Evolutionary conservation across 2,329 filamentous ascomycete genomes (phyloP).

Genomic region (Ascochyta rabiei): DNA sequence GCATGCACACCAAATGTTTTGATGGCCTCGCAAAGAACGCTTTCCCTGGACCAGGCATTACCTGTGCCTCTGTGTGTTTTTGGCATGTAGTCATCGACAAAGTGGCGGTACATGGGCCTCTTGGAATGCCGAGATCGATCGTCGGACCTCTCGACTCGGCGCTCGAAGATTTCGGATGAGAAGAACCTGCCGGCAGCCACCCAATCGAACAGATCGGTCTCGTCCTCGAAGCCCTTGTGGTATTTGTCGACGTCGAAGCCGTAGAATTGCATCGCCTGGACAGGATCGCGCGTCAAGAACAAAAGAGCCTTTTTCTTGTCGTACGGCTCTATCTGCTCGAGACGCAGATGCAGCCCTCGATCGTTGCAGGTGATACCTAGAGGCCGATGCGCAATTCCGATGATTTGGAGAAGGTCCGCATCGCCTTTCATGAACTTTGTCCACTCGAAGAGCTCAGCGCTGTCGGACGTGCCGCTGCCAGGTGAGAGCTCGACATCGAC

Average conservation of each 20-base stretch:
- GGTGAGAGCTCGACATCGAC: constrained; percentile 69
- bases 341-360: constrained; percentile 66
- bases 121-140: constrained; percentile 63
- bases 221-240: constrained; percentile 60
- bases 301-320: constrained; percentile 65
- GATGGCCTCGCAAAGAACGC: constrained; percentile 62
- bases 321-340: constrained; percentile 68
- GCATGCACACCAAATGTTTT: constrained; percentile 54
- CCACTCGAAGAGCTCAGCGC: constrained; percentile 59
- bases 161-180: constrained; percentile 48
- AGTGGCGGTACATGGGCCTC: constrained; percentile 64
- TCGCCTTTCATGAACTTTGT: constrained; percentile 71
- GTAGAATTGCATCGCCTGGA: constrained; percentile 65
- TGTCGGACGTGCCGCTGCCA: constrained; percentile 33
- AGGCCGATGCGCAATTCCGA: constrained; percentile 68
- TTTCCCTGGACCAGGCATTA: constrained; percentile 45
- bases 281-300: constrained; percentile 64
- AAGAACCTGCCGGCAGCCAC: constrained; percentile 65
- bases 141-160: constrained; percentile 51
- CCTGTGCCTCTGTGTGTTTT: constrained; percentile 50
- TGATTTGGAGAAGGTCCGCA: constrained; percentile 71
- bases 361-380: constrained; percentile 72
- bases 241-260: constrained; percentile 61
- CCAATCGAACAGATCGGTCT: constrained; percentile 68
- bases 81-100: constrained; percentile 69